A percentile compares a stretch with the other conserved stretches of the same genome.
phyloP scores from a whole-genome alignment of 805 yeast species.

The Lachancea dasiensis region DNA sequence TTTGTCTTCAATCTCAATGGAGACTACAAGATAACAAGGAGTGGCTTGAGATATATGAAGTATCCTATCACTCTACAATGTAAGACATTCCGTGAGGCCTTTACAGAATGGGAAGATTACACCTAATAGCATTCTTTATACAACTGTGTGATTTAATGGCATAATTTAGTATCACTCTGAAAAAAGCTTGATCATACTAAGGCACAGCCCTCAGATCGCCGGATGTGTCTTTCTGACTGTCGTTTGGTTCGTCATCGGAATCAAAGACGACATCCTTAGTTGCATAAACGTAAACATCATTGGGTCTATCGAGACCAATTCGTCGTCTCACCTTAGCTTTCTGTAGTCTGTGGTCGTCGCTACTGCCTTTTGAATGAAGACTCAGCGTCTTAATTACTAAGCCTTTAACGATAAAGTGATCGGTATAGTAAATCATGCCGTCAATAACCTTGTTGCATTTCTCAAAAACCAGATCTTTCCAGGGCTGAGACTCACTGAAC shows the following conservation, averaged over 20 bases:
- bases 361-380: slow-evolving; percentile 24
- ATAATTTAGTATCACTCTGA: too few species aligned
- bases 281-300: slow-evolving; percentile 39
- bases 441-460: slow-evolving; percentile 31
- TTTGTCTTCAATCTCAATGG: slow-evolving; percentile 17
- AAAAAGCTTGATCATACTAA: too few species aligned
- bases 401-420: slow-evolving; percentile 51
- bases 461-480: slow-evolving; percentile 8
- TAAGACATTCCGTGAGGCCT: slow-evolving; percentile 22
- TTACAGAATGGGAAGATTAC: slow-evolving; percentile 26
- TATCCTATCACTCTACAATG: slow-evolving; percentile 25
- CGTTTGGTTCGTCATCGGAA: slow-evolving; percentile 22
- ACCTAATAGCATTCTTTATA: background rate
- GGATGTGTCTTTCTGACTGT: slow-evolving; percentile 1
- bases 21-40: slow-evolving; percentile 19
- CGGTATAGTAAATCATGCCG: slow-evolving; percentile 42
- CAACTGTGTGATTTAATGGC: too few species aligned
- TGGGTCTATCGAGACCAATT: slow-evolving; percentile 24
- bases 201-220: background rate
- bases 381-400: slow-evolving; percentile 49
- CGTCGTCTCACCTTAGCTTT: slow-evolving; percentile 25
- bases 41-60: slow-evolving; percentile 25
- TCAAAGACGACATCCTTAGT: slow-evolving; percentile 40
- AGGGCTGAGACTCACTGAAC: slow-evolving; percentile 7
- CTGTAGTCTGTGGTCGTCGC: slow-evolving; percentile 18